A percentile compares a stretch with the other conserved stretches of the same genome.
These are phyloP conservation scores for Boletus sp. DNA, from an alignment of 768 basidiomycete genomes.

Conservation along the genomic window DNA sequence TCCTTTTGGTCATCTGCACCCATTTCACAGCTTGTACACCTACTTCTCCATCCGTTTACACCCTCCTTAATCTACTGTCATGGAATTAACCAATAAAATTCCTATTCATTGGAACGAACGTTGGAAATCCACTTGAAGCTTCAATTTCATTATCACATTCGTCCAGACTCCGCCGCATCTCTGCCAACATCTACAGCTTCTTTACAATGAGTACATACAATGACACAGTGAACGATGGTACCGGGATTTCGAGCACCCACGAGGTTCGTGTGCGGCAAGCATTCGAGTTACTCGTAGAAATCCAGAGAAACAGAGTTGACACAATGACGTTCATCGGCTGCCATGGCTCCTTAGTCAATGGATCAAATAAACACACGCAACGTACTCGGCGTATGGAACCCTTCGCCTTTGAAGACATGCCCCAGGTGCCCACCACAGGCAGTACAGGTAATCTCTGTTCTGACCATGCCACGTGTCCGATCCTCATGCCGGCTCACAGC, in stretches of 20 bases:
- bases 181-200: neutral
- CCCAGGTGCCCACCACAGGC: slow-evolving; percentile 94
- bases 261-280: neutral
- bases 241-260: neutral
- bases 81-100: slow-evolving; percentile 16
- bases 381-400: slow-evolving; percentile 75
- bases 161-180: neutral
- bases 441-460: slow-evolving; percentile 86
- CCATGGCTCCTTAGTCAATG: slow-evolving; percentile 1
- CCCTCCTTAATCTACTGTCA: slow-evolving; percentile 22
- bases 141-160: too few relatives aligned
- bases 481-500: slow-evolving; percentile 83
- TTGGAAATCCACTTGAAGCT: neutral
- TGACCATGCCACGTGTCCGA: slow-evolving; percentile 56
- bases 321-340: slow-evolving; percentile 84
- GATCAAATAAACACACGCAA: neutral
- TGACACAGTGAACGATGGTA: neutral
- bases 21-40: slow-evolving; percentile 22
- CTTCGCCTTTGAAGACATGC: slow-evolving; percentile 94
- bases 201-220: neutral
- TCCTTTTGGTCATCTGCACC: slow-evolving; percentile 13
- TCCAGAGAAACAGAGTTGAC: slow-evolving; percentile 87
- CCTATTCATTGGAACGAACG: neutral
- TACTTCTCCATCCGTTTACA: slow-evolving; percentile 18
- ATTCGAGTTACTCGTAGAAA: slow-evolving; percentile 51